A percentile compares a stretch with the other conserved stretches of the same genome.
Evolutionary conservation across 2,329 filamentous ascomycete species (phyloP).

Genomic region (Cladosporium sp.): DNA sequence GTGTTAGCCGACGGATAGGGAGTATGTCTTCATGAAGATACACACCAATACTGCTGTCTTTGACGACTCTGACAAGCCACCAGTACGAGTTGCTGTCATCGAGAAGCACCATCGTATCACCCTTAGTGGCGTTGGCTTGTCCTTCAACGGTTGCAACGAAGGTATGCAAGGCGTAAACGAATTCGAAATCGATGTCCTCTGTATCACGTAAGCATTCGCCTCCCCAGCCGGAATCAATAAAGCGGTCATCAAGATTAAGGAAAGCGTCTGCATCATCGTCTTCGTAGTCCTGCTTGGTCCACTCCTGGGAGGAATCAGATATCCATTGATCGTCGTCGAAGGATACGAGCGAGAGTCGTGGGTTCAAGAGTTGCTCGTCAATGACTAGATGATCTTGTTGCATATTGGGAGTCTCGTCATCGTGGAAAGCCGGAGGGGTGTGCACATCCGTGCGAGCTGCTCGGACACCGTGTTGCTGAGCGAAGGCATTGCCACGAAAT

Average conservation of each 20-base stretch:
- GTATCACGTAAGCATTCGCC: constrained; percentile 81
- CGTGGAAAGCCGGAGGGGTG: constrained; percentile 31
- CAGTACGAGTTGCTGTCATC: constrained; percentile 99
- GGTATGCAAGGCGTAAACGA: constrained; percentile 96
- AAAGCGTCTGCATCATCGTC: constrained; percentile 65
- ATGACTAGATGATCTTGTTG: constrained; percentile 35
- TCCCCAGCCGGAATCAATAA: constrained; percentile 72
- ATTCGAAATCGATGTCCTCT: constrained; percentile 99
- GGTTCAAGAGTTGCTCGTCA: constrained; percentile 43
- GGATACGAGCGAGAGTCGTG: constrained; percentile 32
- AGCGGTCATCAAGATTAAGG: constrained; percentile 59
- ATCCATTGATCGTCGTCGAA: constrained; percentile 24
- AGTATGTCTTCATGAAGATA: constrained; percentile 6
- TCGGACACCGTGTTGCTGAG: neutral
- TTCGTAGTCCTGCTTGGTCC: constrained; percentile 29
- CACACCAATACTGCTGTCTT: constrained; percentile 89
- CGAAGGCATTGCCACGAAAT: constrained; percentile 7
- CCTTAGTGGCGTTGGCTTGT: constrained; percentile 96
- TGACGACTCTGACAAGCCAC: constrained; percentile 97
- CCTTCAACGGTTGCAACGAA: constrained; percentile 98
- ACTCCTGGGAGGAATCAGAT: constrained; percentile 32
- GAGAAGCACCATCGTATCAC: constrained; percentile 96
- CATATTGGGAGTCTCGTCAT: neutral
- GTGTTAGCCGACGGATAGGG: neutral
- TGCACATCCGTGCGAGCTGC: constrained; percentile 19